A percentile compares a stretch with the other conserved stretches of the same genome.
These are phyloP conservation scores for Coprinellus aureogranulatus DNA, from an alignment of 768 basidiomycete species.

Conservation along the genomic window DNA sequence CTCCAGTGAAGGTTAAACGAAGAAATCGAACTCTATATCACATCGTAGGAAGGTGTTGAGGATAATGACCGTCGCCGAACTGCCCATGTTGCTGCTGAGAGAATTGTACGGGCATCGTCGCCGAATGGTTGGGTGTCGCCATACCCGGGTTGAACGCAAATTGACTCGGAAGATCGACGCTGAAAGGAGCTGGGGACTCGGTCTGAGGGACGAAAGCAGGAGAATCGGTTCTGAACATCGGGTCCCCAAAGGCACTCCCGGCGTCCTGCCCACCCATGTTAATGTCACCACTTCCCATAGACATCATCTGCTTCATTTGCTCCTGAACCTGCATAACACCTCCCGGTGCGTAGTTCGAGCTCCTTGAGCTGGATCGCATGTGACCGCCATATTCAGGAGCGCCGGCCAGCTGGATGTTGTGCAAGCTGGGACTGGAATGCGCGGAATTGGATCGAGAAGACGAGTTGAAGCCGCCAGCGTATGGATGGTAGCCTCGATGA, in stretches of 20 bases:
- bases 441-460: conserved; percentile 40
- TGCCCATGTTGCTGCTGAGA: conserved; percentile 15
- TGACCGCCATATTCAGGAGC: conserved; percentile 30
- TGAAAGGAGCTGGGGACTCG: conserved; percentile 38
- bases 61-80: conserved; percentile 22
- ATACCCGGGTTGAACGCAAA: conserved; percentile 9
- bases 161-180: conserved; percentile 34
- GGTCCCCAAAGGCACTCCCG: conserved; percentile 23
- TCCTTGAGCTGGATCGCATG: conserved; percentile 37
- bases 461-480: conserved; percentile 39
- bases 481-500: conserved; percentile 57
- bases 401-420: conserved; percentile 32
- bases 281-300: conserved; percentile 16
- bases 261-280: conserved; percentile 18
- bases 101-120: conserved; percentile 21
- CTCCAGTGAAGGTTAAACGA: too few relatives aligned
- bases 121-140: conserved; percentile 10
- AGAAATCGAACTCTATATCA: too few relatives aligned
- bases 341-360: conserved; percentile 33
- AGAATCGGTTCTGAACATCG: conserved; percentile 41
- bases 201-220: conserved; percentile 39
- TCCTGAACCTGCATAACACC: conserved; percentile 33
- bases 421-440: conserved; percentile 46
- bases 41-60: conserved; percentile 25
- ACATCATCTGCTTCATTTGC: conserved; percentile 47